Evolutionary conservation across 805 yeast species (phyloP), one percentile per base, ranked within the genome.

Genomic region (Lachancea nothofagi): DNA sequence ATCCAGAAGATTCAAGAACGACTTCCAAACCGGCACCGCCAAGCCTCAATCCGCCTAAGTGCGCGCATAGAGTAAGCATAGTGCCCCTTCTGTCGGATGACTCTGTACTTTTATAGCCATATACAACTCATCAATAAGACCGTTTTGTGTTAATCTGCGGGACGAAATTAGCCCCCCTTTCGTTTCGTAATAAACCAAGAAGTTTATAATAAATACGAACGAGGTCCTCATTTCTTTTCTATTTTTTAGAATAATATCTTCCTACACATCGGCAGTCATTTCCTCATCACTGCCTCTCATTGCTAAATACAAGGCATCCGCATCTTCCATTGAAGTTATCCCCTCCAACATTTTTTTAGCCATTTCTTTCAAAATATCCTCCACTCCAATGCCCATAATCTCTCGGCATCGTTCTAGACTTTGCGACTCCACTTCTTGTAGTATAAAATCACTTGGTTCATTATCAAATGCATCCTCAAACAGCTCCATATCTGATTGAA

Each of bases 1-100:
- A 63, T 75, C 93, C 61, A 89, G 97, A 82, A 86, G 88, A 79
- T 90, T 90, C 85, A 86, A 89, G 85, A 90, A 90, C 82, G 95
- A 88, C 71, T 93, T 93, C 96, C 96, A 86, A 74, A 69, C 95
- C 64, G 86, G 88, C 70, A 76, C 71, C 59, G 78, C 80, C 60
- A 71, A 75, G 72, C 72, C 83, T 62, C 73, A 73, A 69, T 66
- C 81, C 57, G 80, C 78, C 65, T 77, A 77, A 72, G 62, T 62
- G 33, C 41, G 18, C 10, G 9, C 25, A 23, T 15, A 31, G 21
- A 28, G 29, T 36, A 32, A 33, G 33, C 29, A 38, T 34, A 38
- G 37, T 21, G 34, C 26, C 15, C 18, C 31, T 19, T 12, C 7
- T 12, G 17, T 28, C 15, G 26, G 24, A 35, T 35, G 32, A 35